A percentile compares a stretch with the other conserved stretches of the same genome.
Conservation (phyloP, 2,329 filamentous ascomycete genomes). For the Chrysoporthe puriensis region DNA sequence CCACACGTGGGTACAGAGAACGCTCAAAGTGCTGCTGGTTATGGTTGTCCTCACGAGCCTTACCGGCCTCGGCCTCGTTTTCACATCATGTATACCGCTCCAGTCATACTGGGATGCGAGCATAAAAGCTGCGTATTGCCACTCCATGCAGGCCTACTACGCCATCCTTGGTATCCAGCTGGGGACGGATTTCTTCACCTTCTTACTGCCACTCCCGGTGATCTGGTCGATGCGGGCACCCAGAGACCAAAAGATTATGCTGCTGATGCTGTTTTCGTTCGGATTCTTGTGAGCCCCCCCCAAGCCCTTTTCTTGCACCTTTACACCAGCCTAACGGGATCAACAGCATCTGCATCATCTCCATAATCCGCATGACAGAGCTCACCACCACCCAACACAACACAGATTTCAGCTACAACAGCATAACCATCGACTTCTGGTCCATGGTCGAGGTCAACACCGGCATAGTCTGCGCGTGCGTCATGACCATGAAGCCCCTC, state of each 20-base stretch:
- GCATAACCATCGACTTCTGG: conserved; percentile 33
- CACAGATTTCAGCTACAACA: conserved; percentile 32
- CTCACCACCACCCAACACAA: conserved; percentile 26
- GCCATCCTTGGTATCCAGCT: conserved; percentile 34
- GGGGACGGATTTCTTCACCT: conserved; percentile 34
- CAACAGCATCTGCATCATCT: conserved; percentile 34
- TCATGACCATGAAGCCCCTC: conserved; percentile 36
- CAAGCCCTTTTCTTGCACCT: background rate
- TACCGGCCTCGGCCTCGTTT: conserved; percentile 28
- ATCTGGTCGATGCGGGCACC: conserved; percentile 31
- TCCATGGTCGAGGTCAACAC: conserved; percentile 35
- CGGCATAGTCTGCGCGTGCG: conserved; percentile 36
- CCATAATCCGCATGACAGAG: conserved; percentile 32
- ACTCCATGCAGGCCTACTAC: conserved; percentile 24
- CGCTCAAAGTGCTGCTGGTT: conserved; percentile 27
- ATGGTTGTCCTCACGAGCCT: conserved; percentile 30
- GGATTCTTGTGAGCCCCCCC: conserved; percentile 33
- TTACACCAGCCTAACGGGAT: background rate
- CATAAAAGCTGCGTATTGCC: conserved; percentile 18
- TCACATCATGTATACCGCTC: conserved; percentile 34
- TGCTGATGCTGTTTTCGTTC: conserved; percentile 35
- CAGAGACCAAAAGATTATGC: conserved; percentile 32
- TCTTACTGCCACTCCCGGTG: conserved; percentile 35
- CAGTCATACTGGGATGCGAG: conserved; percentile 29
- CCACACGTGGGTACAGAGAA: conserved; percentile 32